Percentiles rank a stretch among this genome's conserved stretches.
Evolutionary conservation across 2,329 filamentous ascomycete genomes (phyloP).

Genomic region (Aspergillus novofumigatus): DNA sequence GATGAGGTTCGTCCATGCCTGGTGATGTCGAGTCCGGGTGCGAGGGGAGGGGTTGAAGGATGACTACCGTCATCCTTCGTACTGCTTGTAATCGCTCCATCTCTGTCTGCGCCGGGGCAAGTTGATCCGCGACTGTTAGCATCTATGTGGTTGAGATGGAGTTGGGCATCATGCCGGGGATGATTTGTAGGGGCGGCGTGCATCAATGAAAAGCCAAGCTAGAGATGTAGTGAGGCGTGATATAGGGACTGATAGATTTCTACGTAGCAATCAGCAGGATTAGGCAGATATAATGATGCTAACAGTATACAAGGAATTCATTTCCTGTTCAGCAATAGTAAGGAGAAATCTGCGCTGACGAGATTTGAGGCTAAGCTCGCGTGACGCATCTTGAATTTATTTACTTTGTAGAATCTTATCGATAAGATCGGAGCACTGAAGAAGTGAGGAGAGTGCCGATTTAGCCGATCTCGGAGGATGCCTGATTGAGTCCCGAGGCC

Average conservation of each 20-base stretch:
- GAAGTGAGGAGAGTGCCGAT: background rate
- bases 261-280: background rate
- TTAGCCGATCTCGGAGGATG: background rate
- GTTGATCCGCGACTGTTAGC: background rate
- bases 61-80: constrained; percentile 12
- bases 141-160: background rate
- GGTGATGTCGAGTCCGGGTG: constrained; percentile 13
- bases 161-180: background rate
- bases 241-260: background rate
- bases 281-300: background rate
- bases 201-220: background rate
- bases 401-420: background rate
- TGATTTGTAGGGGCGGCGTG: background rate
- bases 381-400: background rate
- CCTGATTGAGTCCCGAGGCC: background rate
- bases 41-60: constrained; percentile 6
- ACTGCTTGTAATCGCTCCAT: constrained; percentile 18
- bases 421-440: background rate
- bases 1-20: constrained; percentile 12
- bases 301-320: background rate
- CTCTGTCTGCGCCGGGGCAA: background rate
- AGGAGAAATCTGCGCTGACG: background rate
- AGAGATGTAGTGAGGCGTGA: background rate
- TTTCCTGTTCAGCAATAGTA: background rate
- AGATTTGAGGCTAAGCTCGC: background rate